Evolutionary conservation across 2,329 filamentous ascomycete genomes (phyloP), one percentile per base, ranked within the genome.

Genomic region (Scleromitrula shiraiana): DNA sequence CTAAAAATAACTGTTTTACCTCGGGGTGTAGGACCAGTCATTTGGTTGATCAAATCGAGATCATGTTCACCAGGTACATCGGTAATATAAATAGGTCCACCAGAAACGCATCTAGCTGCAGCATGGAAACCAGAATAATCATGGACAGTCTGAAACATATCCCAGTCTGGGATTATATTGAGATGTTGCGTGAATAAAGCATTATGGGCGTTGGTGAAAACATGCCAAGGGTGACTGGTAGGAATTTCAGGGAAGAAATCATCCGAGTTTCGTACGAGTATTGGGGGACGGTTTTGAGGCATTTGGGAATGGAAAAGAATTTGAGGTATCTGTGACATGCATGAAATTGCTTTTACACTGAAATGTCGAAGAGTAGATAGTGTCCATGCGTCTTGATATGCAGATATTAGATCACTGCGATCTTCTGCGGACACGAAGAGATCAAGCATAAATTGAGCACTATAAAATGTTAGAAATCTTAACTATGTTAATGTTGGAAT

Each of bases 151-250:
- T 83, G 80, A 60, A 83, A 83, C 80, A 83, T 83, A 56, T 83
- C 80, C 77, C 79, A 83, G 65, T 96, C 90, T 0, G 93, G 91
- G 1, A 97, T 68, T 1, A 88, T 78, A 57, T 96, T 95, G 26
- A 97, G 72, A 60, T 93, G 83, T 53, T 88, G 82, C 2, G 85
- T 90, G 12, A 97, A 71, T 0, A 97, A 72, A 26, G 80, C 75
- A 63, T 95, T 96, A 66, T 96, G 86, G 0, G 91, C 91, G 62
- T 97, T 98, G 54, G 84, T 80, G 73, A 94, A 98, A 29, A 97
- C 77, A 65, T 98, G 93, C 91, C 93, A 98, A 0, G 90, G 79
- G 53, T 98, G 93, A 6, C 85, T 88, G 0, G 80, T 76, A 0
- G 83, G 78, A 4, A 89, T 77, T 37, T 89, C 79, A 0, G 93